A percentile compares a stretch with the other conserved stretches of the same genome.
Conservation (phyloP, 441 rosid species). For the Mallotus repandus region DNA sequence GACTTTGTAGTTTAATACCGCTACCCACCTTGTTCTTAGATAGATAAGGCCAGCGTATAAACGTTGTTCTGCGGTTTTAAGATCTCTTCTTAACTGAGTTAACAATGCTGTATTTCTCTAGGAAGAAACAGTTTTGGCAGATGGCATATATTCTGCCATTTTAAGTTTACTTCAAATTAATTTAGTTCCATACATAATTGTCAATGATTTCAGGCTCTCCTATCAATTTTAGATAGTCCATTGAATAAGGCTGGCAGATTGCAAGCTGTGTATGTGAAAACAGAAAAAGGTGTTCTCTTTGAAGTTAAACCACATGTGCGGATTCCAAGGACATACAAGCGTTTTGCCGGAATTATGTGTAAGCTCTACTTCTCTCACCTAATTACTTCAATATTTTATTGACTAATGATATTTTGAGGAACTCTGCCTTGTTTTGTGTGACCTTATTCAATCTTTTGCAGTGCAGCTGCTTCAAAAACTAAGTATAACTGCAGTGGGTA, state of each 20-base stretch:
- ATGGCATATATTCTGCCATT: background rate
- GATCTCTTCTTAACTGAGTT: too few relatives aligned
- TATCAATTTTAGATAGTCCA: conserved; percentile 77
- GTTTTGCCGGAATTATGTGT: conserved; percentile 80
- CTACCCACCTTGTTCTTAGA: too few relatives aligned
- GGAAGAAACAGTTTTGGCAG: background rate
- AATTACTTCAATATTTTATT: background rate
- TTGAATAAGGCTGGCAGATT: conserved; percentile 78
- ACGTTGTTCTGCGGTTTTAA: too few relatives aligned
- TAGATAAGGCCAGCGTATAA: too few relatives aligned
- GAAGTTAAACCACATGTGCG: conserved; percentile 84
- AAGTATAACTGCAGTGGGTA: conserved; percentile 30
- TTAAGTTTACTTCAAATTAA: background rate
- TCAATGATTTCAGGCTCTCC: conserved; percentile 56
- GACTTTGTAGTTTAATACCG: too few relatives aligned
- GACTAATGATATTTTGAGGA: background rate
- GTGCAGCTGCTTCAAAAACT: conserved; percentile 38
- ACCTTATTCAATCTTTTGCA: conserved; percentile 14
- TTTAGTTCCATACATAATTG: background rate
- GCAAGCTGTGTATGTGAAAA: conserved; percentile 65
- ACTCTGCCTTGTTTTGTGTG: background rate
- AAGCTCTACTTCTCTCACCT: conserved; percentile 15
- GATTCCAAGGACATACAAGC: conserved; percentile 77
- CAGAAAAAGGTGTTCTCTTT: conserved; percentile 78
- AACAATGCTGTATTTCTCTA: background rate